Base-by-base conservation (phyloP, 441 rosid species). In the Corymbia citriodora region DNA sequence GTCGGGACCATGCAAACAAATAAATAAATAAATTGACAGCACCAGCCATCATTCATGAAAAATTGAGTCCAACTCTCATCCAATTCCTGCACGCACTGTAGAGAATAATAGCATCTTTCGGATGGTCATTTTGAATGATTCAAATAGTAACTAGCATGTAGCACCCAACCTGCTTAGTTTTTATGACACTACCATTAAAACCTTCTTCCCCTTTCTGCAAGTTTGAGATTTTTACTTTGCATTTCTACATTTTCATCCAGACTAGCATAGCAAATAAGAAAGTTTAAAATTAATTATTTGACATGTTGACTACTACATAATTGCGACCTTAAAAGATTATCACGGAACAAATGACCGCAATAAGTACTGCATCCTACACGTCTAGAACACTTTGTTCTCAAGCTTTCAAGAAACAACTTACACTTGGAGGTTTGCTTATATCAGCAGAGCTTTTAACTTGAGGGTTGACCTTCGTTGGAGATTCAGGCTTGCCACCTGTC, bases 401-500 rank as follows among this genome's bases (percentile, higher is more conserved):
- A 52, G 85, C 85, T 79, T n/a, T 29, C 50, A 79, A 36, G 63
- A 16, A 68, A 55, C 36, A 53, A 65, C 89, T 90, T 90, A 90
- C 91, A 0, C 54, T 86, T 16, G 87, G 55, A 19, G 91, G 88
- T 65, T 90, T 90, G 89, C 85, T 59, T 8, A 70, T 59, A 29
- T 90, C 91, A 19, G 6, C 91, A 27, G 91, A 68, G 63, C 54
- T 48, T 48, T 87, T 87, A n/a, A 87, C 61, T 13, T 45, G 89
- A 59, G 68, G 40, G n/a, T 68, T 61, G 23, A 3, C 68, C 88
- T 87, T 90, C n/a, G 63, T 48, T 5, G 91, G 91, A 36, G 91
- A 90, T 81, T 90, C 89, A 1, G 91, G 74, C 36, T 90, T 2
- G 55, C 86, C 91, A 53, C 91, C 91, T 2, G 91, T 68, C 89